A percentile compares a stretch with the other conserved stretches of the same genome.
Conservation (phyloP, 192 early-diverging fungal species). For the Tieghemiomyces parasiticus region DNA sequence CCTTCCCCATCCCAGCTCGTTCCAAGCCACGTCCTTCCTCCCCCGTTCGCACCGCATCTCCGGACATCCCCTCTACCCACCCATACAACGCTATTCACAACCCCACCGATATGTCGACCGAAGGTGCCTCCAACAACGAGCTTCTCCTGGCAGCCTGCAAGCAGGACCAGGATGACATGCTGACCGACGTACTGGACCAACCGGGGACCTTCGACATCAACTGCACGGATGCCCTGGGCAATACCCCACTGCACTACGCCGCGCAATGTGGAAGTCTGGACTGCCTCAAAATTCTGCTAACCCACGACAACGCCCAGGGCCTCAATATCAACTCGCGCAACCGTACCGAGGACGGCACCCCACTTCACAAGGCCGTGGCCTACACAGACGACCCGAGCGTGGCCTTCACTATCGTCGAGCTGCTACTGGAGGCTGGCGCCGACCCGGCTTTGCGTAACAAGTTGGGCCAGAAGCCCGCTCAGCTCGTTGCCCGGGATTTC, state of each 20-base stretch:
- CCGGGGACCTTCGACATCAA: slow-evolving; percentile 36
- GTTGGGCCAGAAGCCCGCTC: slow-evolving; percentile 13
- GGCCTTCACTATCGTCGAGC: slow-evolving; percentile 41
- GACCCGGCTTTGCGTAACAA: slow-evolving; percentile 27
- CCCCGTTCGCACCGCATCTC: too few relatives aligned
- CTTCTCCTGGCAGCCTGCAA: slow-evolving; percentile 52
- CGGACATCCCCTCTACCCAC: too few relatives aligned
- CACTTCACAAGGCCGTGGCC: slow-evolving; percentile 49
- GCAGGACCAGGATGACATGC: slow-evolving; percentile 49
- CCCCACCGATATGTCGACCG: neutral
- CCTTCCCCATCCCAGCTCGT: neutral
- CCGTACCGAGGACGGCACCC: slow-evolving; percentile 36
- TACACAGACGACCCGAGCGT: slow-evolving; percentile 33
- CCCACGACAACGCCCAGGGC: slow-evolving; percentile 18
- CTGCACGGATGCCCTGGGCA: slow-evolving; percentile 42
- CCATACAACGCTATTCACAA: too few relatives aligned
- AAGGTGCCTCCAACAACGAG: slow-evolving; percentile 28
- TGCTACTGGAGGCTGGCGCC: slow-evolving; percentile 36
- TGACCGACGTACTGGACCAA: slow-evolving; percentile 36
- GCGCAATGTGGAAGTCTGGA: slow-evolving; percentile 39
- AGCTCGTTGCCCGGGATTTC: neutral
- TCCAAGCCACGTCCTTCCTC: neutral
- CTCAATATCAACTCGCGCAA: slow-evolving; percentile 43
- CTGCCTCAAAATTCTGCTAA: slow-evolving; percentile 38
- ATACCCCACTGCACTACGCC: slow-evolving; percentile 51